phyloP scores from a whole-genome alignment of 2,329 filamentous ascomycete genomes.

The Scedosporium boydii region DNA sequence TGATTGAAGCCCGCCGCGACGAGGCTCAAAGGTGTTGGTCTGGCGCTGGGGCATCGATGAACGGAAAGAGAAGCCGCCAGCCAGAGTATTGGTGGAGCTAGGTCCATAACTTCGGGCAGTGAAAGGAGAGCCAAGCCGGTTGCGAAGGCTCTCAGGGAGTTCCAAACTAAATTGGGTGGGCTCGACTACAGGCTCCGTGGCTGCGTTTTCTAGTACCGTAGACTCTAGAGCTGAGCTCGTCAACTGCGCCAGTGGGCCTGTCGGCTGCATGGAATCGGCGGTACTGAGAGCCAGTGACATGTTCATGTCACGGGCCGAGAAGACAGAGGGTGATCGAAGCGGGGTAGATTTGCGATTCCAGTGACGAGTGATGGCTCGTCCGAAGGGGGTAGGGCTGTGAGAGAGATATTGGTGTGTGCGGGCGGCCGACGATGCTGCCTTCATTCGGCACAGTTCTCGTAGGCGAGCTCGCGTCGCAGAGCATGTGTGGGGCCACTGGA shows the following conservation, averaged over 20 bases:
- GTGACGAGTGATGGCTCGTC: slow-evolving; percentile 37
- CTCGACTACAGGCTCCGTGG: background rate
- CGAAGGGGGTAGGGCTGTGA: slow-evolving; percentile 46
- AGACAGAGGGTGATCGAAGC: slow-evolving; percentile 35
- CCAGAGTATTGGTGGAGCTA: slow-evolving; percentile 43
- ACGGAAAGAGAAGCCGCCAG: slow-evolving; percentile 25
- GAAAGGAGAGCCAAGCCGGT: slow-evolving; percentile 45
- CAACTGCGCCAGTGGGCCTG: slow-evolving; percentile 51
- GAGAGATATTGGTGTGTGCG: slow-evolving; percentile 37
- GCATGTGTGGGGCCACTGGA: slow-evolving; percentile 55
- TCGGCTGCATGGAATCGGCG: slow-evolving; percentile 53
- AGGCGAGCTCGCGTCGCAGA: slow-evolving; percentile 53
- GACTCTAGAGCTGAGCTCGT: slow-evolving; percentile 31
- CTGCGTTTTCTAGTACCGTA: background rate
- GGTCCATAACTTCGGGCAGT: slow-evolving; percentile 51
- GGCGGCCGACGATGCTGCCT: slow-evolving; percentile 33
- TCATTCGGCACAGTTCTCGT: slow-evolving; percentile 51
- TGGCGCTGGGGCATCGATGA: slow-evolving; percentile 22
- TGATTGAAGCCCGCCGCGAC: slow-evolving; percentile 38
- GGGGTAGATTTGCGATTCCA: slow-evolving; percentile 40
- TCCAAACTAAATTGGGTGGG: slow-evolving; percentile 11
- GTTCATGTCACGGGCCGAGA: slow-evolving; percentile 52
- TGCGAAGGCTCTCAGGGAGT: slow-evolving; percentile 5
- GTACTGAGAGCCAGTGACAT: slow-evolving; percentile 55
- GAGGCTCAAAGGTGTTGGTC: slow-evolving; percentile 39